Conservation (phyloP, 495 filamentous ascomycete genomes). For the Oleoguttula mirabilis region DNA sequence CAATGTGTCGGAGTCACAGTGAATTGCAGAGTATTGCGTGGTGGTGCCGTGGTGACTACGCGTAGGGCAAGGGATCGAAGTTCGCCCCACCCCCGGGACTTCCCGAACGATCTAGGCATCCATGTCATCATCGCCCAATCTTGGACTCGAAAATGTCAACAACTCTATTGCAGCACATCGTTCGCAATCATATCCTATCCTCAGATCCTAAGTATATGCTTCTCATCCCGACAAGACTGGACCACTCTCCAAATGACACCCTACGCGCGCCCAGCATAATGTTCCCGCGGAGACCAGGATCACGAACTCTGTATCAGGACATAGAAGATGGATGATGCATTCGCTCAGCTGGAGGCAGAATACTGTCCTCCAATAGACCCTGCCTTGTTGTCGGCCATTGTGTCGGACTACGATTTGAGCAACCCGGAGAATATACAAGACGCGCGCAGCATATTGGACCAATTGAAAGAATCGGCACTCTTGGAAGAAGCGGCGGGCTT, state of each 20-base stretch:
- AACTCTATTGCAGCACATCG: too few relatives aligned
- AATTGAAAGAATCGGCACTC: conserved; percentile 46
- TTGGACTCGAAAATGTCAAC: neutral
- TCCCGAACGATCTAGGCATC: neutral
- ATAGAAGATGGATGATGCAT: conserved; percentile 18
- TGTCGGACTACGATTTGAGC: conserved; percentile 49
- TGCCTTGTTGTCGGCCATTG: conserved; percentile 52
- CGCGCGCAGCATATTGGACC: conserved; percentile 43
- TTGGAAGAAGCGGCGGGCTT: conserved; percentile 60
- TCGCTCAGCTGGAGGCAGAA: conserved; percentile 20
- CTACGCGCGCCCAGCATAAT: conserved; percentile 8
- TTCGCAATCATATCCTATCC: neutral
- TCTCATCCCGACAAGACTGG: neutral
- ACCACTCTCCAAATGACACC: neutral
- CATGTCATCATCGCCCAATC: neutral
- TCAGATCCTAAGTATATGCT: too few relatives aligned
- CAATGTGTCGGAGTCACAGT: too few relatives aligned
- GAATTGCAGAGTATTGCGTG: too few relatives aligned
- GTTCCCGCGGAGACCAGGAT: conserved; percentile 7
- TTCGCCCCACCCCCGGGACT: neutral
- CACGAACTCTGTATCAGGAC: conserved; percentile 13
- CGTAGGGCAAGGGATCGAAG: too few relatives aligned
- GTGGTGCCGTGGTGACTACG: too few relatives aligned
- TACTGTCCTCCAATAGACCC: conserved; percentile 55
- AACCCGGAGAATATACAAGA: conserved; percentile 37